phyloP scores from a whole-genome alignment of 495 filamentous ascomycete species.

The Hypoxylon intermedium region DNA sequence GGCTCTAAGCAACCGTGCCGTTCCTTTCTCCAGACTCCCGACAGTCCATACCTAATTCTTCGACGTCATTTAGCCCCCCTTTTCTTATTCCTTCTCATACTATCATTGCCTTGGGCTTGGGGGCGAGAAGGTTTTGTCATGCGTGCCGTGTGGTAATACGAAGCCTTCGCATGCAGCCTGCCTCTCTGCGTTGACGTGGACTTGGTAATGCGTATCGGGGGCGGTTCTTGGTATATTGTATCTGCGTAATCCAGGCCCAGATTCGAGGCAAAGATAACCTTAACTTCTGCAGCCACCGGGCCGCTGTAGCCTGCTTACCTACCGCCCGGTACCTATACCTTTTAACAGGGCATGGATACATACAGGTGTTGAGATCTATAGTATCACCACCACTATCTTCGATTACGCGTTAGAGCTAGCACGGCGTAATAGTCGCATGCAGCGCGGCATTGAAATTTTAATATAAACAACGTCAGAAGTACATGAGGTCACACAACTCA shows the following conservation, averaged over 20 bases:
- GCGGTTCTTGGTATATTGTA: too few relatives aligned
- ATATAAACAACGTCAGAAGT: conserved; percentile 19
- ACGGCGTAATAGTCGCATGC: conserved; percentile 9
- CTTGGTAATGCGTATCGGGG: conserved; percentile 9
- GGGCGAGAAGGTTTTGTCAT: conserved; percentile 23
- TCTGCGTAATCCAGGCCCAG: too few relatives aligned
- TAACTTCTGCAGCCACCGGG: background rate
- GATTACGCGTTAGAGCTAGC: background rate
- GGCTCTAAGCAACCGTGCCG: conserved; percentile 22
- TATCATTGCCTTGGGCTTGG: conserved; percentile 10
- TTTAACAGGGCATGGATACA: background rate
- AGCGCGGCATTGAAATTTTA: background rate
- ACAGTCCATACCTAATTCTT: conserved; percentile 11
- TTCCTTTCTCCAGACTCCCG: conserved; percentile 20
- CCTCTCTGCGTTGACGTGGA: background rate
- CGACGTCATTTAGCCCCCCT: conserved; percentile 8
- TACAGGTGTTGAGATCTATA: background rate
- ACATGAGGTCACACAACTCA: conserved; percentile 13
- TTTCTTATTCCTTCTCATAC: background rate
- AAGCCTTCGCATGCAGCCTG: conserved; percentile 7
- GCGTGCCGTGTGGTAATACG: conserved; percentile 19
- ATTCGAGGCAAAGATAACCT: too few relatives aligned
- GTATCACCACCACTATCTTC: conserved; percentile 2
- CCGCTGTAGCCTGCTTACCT: conserved; percentile 2
- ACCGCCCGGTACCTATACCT: background rate